Base-by-base conservation (phyloP, 2,329 filamentous ascomycete species). In the Hymenoscyphus scutula region DNA sequence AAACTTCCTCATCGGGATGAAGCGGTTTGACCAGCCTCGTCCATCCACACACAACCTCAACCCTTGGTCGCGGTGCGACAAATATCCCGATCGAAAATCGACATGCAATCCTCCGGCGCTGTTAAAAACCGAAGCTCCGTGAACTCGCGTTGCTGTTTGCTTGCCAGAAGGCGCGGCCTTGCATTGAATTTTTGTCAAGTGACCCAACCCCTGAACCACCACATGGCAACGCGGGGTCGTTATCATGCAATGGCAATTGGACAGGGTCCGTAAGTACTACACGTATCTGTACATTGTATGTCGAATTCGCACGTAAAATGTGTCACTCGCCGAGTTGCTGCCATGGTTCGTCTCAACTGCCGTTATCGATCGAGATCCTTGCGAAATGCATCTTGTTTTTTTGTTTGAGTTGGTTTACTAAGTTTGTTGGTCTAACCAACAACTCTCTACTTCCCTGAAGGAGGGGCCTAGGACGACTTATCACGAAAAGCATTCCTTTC, bases 341-440 rank as follows among this genome's bases (percentile, higher is more conserved):
- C 51, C 10, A 29, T 53, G 51, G 51, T 53, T 53, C 29, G 29
- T 45, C 51, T 15, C 51, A 53, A 53, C 51, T 53, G 51, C 51
- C 51, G 51, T 53, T 53, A 53, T 54, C 25, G 13, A n/a, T 54
- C 51, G 19, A 48, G 19, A 54, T n/a, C 51, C 51, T 54, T 54
- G 29, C 30, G 51, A 10, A 23, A 23, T 48, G 23, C 17, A 30
- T 15, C 25, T 29, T n/a, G 6, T 54, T n/a, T 54, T 11, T 7
- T 51, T 51, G 17, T 51, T 19, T 51, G 25, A 54, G 51, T 54
- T 54, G 25, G 25, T 32, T 25, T 11, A 23, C 41, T 48, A 13
- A 48, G 41, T 23, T 48, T 48, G n/a, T 48, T 23, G n/a, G 41
- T 48, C 8, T 23, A 5, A 3, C 23, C n/a, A 48, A 23, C 23